Conservation (phyloP, 805 yeast species). For the Komagataella mondaviorum region DNA sequence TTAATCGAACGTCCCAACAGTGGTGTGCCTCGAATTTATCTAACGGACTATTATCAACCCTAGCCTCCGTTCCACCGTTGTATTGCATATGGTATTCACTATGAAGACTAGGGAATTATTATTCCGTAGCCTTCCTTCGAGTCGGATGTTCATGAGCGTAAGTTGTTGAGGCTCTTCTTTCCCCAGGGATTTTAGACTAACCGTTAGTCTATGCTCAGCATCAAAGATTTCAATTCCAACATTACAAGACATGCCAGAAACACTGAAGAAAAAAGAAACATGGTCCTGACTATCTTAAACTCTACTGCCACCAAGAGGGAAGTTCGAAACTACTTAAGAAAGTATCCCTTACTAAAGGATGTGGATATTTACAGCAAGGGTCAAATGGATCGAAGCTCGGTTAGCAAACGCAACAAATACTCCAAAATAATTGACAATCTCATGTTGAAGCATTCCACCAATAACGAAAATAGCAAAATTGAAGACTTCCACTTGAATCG, state of each 20-base stretch:
- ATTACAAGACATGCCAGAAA: slow-evolving; percentile 11
- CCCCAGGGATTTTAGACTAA: background rate
- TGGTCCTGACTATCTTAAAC: slow-evolving; percentile 72
- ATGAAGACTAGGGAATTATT: background rate
- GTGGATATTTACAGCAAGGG: slow-evolving; percentile 10
- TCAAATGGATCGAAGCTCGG: slow-evolving; percentile 11
- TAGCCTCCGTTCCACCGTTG: background rate
- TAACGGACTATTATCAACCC: background rate
- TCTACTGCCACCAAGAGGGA: slow-evolving; percentile 93
- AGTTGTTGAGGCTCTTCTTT: background rate
- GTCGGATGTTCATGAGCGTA: background rate
- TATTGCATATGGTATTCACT: background rate
- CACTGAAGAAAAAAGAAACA: slow-evolving; percentile 44
- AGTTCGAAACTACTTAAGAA: slow-evolving; percentile 65
- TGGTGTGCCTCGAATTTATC: background rate
- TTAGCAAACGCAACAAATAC: slow-evolving; percentile 15
- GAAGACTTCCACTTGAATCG: background rate
- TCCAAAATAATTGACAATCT: slow-evolving; percentile 17
- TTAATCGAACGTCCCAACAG: too few species aligned
- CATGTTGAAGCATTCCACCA: slow-evolving; percentile 9
- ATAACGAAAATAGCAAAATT: slow-evolving; percentile 3
- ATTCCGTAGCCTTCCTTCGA: background rate
- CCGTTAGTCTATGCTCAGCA: background rate
- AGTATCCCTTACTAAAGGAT: slow-evolving; percentile 38
- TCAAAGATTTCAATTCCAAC: slow-evolving; percentile 13